Base-by-base conservation (phyloP, 257 asterid genomes). In the Verbascum thapsus region DNA sequence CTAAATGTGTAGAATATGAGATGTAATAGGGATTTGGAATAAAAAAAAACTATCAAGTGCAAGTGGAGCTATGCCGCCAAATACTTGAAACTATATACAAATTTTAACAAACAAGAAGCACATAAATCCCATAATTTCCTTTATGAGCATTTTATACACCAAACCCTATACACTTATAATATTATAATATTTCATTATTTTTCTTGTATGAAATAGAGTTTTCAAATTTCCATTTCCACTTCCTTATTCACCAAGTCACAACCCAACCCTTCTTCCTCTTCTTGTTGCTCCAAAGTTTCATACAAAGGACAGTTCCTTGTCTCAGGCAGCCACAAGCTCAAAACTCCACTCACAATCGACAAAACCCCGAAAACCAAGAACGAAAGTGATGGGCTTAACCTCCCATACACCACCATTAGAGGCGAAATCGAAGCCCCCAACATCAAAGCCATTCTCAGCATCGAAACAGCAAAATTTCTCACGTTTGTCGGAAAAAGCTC, bases 361-460 rank as follows among this genome's bases (percentile, higher is more conserved):
- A 72, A 35, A n/a, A 67, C 68, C 12, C 85, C 88, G 7, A 79
- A 75, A 7, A 74, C 70, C 5, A 65, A 19, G 43, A 79, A 75
- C 4, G 83, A 67, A 53, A 80, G 63, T 19, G 81, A 74, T 0
- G 88, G 88, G 20, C 76, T 79, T 38, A 72, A 15, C 50, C 85
- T 72, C 66, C 85, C 85, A 8, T 61, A 55, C 37, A 67, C 88
- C 54, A 76, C 80, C 42, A 79, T 16, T 53, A 82, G 72, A 18
- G 85, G 85, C 32, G 83, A 80, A 49, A 79, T 70, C 5, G 85
- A 82, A 17, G 85, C 88, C 20, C 88, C 88, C 64, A 82, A 50
- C 80, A 80, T 82, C 60, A 74, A 20, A 0, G 81, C 66, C 73
- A 74, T 83, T 35, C 85, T 63, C 74, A 82, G 5, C 88, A 79